Evolutionary conservation across 306 rosid genomes (phyloP).

Genomic region (Begonia loranthoides): DNA sequence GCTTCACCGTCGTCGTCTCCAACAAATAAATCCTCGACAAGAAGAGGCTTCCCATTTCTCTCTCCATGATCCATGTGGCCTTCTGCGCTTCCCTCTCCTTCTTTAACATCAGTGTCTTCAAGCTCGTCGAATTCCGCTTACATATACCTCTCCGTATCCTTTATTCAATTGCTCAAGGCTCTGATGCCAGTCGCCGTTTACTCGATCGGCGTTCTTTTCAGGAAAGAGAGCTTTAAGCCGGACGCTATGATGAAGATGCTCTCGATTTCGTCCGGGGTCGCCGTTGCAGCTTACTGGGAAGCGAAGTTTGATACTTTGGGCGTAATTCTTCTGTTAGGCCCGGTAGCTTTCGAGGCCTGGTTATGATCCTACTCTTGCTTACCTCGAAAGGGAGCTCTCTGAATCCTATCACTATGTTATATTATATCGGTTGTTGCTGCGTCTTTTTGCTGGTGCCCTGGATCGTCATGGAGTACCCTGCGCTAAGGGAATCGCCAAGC

Average conservation of each 20-base stretch:
- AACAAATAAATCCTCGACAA: conserved; percentile 91
- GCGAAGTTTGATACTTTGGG: conserved; percentile 75
- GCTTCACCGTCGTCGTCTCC: conserved; percentile 85
- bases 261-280: conserved; percentile 74
- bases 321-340: conserved; percentile 53
- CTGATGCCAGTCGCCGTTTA: conserved; percentile 92
- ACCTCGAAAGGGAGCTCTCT: conserved; percentile 74
- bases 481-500: conserved; percentile 40
- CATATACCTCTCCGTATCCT: conserved; percentile 80
- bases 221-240: conserved; percentile 42
- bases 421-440: conserved; percentile 70
- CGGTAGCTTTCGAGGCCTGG: conserved; percentile 85
- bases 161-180: conserved; percentile 86
- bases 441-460: conserved; percentile 50
- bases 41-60: conserved; percentile 85
- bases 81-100: conserved; percentile 69
- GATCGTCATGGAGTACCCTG: conserved; percentile 65
- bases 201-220: conserved; percentile 58
- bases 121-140: conserved; percentile 77
- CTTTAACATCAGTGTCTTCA: conserved; percentile 47
- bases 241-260: conserved; percentile 75
- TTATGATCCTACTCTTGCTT: conserved; percentile 72
- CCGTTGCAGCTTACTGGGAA: conserved; percentile 77
- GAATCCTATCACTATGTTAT: conserved; percentile 65
- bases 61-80: conserved; percentile 88